Base-by-base conservation (phyloP, 306 rosid genomes). In the Vicia villosa region DNA sequence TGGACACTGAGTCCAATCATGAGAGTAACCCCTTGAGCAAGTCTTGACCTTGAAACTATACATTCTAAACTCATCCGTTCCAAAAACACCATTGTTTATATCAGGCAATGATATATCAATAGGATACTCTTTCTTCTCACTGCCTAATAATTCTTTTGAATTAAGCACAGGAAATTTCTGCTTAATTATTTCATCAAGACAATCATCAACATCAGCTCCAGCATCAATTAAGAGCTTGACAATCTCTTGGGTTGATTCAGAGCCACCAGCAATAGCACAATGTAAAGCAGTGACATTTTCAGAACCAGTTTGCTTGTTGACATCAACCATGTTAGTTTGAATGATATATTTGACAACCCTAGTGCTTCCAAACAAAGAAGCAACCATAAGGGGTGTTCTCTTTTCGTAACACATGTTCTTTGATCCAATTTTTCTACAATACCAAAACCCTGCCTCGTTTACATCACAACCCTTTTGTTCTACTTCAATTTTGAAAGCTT, bases 1-100 rank as follows among this genome's bases (percentile, higher is more conserved):
- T 21, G 63, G 63, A 15, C 63, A 57, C 3, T 30, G 41, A n/a
- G 63, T 57, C 63, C 63, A 57, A 15, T 57, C 63, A 7, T 57
- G 63, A 15, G 63, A 30, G 41, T 57, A 57, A 57, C 36, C 63
- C 20, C 63, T 26, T 5, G 63, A 57, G 10, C 63, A 57, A n/a
- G 63, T 26, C 11, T 32, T 30, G 12, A 57, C 63, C 6, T 57
- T 57, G 21, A 57, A 57, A 30, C 41, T 14, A 15, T 24, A 57
- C 63, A 57, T 57, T 15, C 63, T 26, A 24, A 57, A 57, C 5
- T 57, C 63, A 57, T 57, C 63, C 3, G 63, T 57, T 30, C 20
- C 38, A 15, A 21, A 57, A 21, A 15, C 20, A 15, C 63, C 40
- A 0, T 15, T n/a, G 20, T 57, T 57, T 30, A 57, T 57, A 15